Evolutionary conservation across 108 stramenopile genomes (phyloP).

Genomic region (Nitzschia inconspicua): DNA sequence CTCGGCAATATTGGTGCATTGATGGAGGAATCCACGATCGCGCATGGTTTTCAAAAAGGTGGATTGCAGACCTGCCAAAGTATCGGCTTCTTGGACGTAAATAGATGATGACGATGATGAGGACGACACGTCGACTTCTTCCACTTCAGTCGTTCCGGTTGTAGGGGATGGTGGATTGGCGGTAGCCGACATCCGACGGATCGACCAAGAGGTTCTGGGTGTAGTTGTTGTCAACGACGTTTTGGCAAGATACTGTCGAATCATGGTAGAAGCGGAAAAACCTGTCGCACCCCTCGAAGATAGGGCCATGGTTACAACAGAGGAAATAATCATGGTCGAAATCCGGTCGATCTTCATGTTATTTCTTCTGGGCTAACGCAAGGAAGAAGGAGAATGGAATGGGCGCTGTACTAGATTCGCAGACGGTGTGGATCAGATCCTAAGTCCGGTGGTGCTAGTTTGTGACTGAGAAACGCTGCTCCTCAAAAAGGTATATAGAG

Average conservation of each 20-base stretch:
- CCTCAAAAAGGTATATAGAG: too few relatives aligned
- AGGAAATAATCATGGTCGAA: not conserved
- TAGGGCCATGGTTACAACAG: not conserved
- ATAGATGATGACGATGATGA: constrained; percentile 36
- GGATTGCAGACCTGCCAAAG: constrained; percentile 53
- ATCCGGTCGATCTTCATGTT: too few relatives aligned
- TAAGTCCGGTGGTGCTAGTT: too few relatives aligned
- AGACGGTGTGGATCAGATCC: too few relatives aligned
- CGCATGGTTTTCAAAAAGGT: constrained; percentile 77
- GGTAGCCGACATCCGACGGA: not conserved
- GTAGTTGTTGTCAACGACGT: not conserved
- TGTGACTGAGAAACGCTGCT: too few relatives aligned
- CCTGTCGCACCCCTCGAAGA: not conserved
- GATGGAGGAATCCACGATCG: constrained; percentile 84
- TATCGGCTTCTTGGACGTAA: constrained; percentile 49
- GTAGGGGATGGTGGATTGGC: not conserved
- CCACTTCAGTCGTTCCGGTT: not conserved
- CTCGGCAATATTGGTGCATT: constrained; percentile 78
- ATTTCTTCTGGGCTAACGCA: too few relatives aligned
- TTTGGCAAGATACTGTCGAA: not conserved
- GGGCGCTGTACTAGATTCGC: too few relatives aligned
- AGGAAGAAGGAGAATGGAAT: too few relatives aligned
- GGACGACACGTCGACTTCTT: constrained; percentile 9
- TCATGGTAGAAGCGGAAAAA: not conserved
- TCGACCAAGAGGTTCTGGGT: not conserved